phyloP scores from a whole-genome alignment of 768 basidiomycete species.

The Boletus patriciae region DNA sequence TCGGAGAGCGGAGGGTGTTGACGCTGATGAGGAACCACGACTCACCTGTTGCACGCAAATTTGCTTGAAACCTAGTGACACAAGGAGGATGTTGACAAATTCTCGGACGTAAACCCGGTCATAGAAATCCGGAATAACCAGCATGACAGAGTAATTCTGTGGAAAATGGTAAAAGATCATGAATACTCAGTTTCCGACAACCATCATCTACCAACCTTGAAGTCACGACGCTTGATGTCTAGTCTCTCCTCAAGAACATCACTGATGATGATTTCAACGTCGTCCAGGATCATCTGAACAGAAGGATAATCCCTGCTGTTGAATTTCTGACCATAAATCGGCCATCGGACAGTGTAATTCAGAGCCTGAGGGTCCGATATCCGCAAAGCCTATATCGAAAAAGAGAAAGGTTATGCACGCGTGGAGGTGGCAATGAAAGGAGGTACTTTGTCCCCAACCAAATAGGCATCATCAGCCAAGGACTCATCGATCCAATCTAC shows the following conservation, averaged over 20 bases:
- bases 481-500: slow-evolving; percentile 79
- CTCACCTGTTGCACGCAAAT: slow-evolving; percentile 85
- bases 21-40: not conserved
- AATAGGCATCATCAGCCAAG: slow-evolving; percentile 43
- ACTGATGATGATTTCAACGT: slow-evolving; percentile 70
- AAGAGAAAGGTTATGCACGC: slow-evolving; percentile 7
- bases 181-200: not conserved
- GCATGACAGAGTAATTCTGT: slow-evolving; percentile 82
- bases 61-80: slow-evolving; percentile 89
- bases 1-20: too few species aligned
- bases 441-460: slow-evolving; percentile 71
- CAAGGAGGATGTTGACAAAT: slow-evolving; percentile 68
- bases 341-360: slow-evolving; percentile 78
- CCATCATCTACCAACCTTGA: slow-evolving; percentile 50
- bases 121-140: slow-evolving; percentile 92
- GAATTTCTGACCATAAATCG: slow-evolving; percentile 78
- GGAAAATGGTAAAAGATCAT: not conserved
- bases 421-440: not conserved
- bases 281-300: slow-evolving; percentile 67
- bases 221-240: slow-evolving; percentile 50
- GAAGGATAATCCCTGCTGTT: slow-evolving; percentile 80
- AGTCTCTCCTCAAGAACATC: slow-evolving; percentile 61
- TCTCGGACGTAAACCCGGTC: slow-evolving; percentile 82
- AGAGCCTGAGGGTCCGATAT: slow-evolving; percentile 66
- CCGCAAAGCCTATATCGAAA: slow-evolving; percentile 58